Percentiles rank a stretch among this genome's conserved stretches.
phyloP scores from a whole-genome alignment of 2,329 filamentous ascomycete genomes.

The Aspergillus fijiensis region DNA sequence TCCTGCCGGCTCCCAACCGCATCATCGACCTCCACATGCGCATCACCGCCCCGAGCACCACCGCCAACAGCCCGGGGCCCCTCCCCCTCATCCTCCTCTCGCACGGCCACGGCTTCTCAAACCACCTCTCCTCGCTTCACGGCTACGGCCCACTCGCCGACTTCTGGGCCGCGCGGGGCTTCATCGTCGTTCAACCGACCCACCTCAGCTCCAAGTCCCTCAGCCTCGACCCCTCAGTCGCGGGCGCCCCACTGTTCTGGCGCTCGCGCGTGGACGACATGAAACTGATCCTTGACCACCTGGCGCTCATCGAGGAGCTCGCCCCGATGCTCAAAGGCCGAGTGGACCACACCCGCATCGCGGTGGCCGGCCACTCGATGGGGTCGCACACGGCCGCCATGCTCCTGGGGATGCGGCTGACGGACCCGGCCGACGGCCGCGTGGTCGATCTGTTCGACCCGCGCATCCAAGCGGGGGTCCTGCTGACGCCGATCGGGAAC shows the following conservation, averaged over 20 bases:
- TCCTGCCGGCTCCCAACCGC: background rate
- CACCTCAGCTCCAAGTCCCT: background rate
- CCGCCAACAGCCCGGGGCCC: background rate
- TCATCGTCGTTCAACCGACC: background rate
- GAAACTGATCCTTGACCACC: background rate
- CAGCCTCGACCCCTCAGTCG: background rate
- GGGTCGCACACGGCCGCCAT: background rate
- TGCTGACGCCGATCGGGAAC: background rate
- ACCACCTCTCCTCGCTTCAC: background rate
- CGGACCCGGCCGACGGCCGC: background rate
- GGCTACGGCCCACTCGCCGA: background rate
- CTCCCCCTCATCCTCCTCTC: background rate
- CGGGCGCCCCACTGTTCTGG: background rate
- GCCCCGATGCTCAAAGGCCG: background rate
- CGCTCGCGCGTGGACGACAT: background rate
- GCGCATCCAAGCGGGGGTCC: background rate
- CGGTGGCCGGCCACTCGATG: background rate
- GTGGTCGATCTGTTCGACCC: background rate
- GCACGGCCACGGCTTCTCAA: background rate
- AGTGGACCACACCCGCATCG: background rate
- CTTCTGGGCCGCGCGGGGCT: constrained; percentile 1
- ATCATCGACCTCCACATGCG: background rate
- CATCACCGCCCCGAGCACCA: background rate
- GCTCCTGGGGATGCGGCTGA: background rate
- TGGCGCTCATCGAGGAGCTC: background rate